These are phyloP conservation scores for Acorus gramineus DNA, from an alignment of 106 monocot genomes.

Conservation along the genomic window DNA sequence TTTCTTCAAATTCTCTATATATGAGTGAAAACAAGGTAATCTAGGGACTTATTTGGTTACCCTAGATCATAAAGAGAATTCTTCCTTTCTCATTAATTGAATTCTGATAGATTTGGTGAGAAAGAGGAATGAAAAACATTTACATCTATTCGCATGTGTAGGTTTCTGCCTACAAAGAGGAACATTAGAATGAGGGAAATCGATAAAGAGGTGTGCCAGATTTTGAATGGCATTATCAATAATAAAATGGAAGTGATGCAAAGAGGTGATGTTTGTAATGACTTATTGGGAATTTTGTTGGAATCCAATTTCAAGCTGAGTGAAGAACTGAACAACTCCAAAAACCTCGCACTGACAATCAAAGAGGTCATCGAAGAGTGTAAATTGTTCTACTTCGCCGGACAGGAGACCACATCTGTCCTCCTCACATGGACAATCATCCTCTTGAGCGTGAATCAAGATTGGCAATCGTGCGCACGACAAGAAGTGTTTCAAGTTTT, in stretches of 20 bases:
- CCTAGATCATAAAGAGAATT: too few species aligned
- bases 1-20: neutral
- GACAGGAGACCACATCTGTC: slow-evolving; percentile 49
- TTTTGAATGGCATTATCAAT: slow-evolving; percentile 37
- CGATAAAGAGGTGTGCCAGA: slow-evolving; percentile 15
- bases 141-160: slow-evolving; percentile 1
- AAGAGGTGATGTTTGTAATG: slow-evolving; percentile 14
- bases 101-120: neutral
- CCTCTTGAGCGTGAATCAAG: slow-evolving; percentile 43
- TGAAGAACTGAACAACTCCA: slow-evolving; percentile 22
- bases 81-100: too few species aligned
- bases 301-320: slow-evolving; percentile 28
- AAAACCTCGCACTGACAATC: slow-evolving; percentile 21
- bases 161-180: slow-evolving; percentile 38
- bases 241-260: slow-evolving; percentile 36
- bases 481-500: slow-evolving; percentile 50
- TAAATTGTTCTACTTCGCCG: slow-evolving; percentile 75
- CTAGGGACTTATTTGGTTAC: too few species aligned
- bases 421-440: slow-evolving; percentile 66
- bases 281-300: slow-evolving; percentile 45
- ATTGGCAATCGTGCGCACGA: slow-evolving; percentile 58
- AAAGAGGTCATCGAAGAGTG: slow-evolving; percentile 72
- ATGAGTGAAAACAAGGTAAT: too few species aligned
- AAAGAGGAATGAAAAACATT: slow-evolving; percentile 21
- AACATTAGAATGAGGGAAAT: slow-evolving; percentile 31